phyloP scores from a whole-genome alignment of 768 basidiomycete species.

The Mycena venus region DNA sequence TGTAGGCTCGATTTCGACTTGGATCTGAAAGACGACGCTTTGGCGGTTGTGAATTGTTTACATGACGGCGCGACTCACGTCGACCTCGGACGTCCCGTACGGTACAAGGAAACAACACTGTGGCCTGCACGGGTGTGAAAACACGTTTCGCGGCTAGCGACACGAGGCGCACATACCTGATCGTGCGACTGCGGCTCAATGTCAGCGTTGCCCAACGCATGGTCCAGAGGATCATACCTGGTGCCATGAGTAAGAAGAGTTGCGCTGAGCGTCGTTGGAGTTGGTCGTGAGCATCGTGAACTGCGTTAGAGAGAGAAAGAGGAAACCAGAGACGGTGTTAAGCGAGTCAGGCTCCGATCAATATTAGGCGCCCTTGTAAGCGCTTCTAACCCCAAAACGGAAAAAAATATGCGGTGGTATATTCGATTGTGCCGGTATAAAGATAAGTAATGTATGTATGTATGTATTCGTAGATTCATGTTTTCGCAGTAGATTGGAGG shows the following conservation, averaged over 20 bases:
- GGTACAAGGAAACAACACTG: slow-evolving; percentile 61
- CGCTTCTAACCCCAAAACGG: not conserved
- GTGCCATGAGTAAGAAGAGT: slow-evolving; percentile 84
- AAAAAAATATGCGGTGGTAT: slow-evolving; percentile 17
- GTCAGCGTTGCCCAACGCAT: slow-evolving; percentile 28
- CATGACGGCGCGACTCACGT: slow-evolving; percentile 56
- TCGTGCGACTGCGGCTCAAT: slow-evolving; percentile 78
- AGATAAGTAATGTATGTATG: slow-evolving; percentile 1
- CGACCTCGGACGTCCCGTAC: slow-evolving; percentile 77
- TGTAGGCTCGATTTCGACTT: slow-evolving; percentile 62
- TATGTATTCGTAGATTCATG: not conserved
- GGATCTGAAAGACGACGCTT: slow-evolving; percentile 22
- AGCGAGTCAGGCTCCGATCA: not conserved
- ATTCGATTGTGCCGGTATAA: slow-evolving; percentile 26
- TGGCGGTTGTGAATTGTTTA: not conserved
- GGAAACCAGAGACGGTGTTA: not conserved
- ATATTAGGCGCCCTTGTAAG: not conserved
- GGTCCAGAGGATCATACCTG: slow-evolving; percentile 64
- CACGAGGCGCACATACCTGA: slow-evolving; percentile 65
- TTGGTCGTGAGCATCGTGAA: slow-evolving; percentile 36
- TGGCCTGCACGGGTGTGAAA: slow-evolving; percentile 16
- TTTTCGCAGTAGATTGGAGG: slow-evolving; percentile 28
- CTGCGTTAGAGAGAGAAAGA: not conserved
- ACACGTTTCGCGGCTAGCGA: slow-evolving; percentile 27
- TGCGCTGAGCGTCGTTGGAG: slow-evolving; percentile 53